Conservation (phyloP, 1,284 basidiomycete species). For the Cystobasidium sp. region DNA sequence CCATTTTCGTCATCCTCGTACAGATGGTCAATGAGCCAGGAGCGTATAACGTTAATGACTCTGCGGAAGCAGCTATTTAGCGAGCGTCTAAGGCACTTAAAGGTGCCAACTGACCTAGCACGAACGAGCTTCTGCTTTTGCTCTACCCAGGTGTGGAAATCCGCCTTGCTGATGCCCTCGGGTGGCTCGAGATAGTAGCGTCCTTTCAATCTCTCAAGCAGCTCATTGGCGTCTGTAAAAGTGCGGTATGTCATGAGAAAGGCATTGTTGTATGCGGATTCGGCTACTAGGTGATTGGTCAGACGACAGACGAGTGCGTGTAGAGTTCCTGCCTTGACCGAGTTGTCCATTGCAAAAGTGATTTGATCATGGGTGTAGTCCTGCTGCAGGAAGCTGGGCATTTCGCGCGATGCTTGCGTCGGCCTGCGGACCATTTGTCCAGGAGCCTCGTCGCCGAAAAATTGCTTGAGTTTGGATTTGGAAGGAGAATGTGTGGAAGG, state of each 20-base stretch:
- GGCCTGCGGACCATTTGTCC: constrained; percentile 29
- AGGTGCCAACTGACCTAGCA: constrained; percentile 67
- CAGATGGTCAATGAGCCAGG: constrained; percentile 59
- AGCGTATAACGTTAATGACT: constrained; percentile 58
- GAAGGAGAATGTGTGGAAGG: constrained; percentile 38
- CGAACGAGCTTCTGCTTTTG: constrained; percentile 88
- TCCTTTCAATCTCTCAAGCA: constrained; percentile 82
- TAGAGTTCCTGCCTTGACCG: constrained; percentile 83
- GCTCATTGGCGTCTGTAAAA: constrained; percentile 82
- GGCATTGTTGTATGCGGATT: constrained; percentile 81
- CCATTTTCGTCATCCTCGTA: constrained; percentile 56
- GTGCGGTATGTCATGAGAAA: constrained; percentile 98
- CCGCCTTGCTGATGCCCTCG: constrained; percentile 66
- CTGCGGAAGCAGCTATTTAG: constrained; percentile 38
- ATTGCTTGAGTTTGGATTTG: constrained; percentile 66
- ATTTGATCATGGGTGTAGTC: constrained; percentile 81
- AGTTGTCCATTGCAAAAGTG: constrained; percentile 76
- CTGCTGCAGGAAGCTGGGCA: constrained; percentile 64
- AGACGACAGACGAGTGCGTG: constrained; percentile 83
- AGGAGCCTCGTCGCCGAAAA: constrained; percentile 71
- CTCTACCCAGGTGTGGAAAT: constrained; percentile 81
- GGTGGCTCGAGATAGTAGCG: constrained; percentile 84
- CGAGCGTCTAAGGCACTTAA: constrained; percentile 70
- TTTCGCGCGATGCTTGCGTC: constrained; percentile 30
- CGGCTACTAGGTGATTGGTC: constrained; percentile 73